Conservation (phyloP, 2,329 filamentous ascomycete genomes). For the Lithohypha guttulata region DNA sequence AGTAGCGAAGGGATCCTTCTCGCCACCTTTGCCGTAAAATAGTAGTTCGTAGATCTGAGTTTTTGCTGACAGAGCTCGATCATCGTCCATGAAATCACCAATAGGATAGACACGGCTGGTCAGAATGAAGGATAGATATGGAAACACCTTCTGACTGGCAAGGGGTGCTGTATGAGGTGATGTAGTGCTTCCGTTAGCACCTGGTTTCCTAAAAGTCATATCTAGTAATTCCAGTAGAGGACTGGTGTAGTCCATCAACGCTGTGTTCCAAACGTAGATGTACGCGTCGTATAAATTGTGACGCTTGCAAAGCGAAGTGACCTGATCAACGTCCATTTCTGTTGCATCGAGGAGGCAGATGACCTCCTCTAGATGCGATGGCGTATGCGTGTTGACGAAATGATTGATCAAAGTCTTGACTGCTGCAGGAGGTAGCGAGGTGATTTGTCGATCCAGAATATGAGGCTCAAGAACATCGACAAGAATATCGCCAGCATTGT, state of each 20-base stretch:
- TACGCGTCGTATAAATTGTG: conserved; percentile 89
- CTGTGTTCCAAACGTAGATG: conserved; percentile 94
- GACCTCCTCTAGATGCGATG: conserved; percentile 77
- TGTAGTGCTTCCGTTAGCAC: conserved; percentile 32
- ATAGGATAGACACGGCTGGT: conserved; percentile 89
- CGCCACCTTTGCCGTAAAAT: conserved; percentile 60
- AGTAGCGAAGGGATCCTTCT: conserved; percentile 54
- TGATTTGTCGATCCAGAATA: conserved; percentile 68
- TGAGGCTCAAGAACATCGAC: conserved; percentile 81
- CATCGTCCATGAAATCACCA: conserved; percentile 61
- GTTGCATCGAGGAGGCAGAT: conserved; percentile 84
- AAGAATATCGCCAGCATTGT: conserved; percentile 61
- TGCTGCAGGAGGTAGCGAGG: conserved; percentile 64
- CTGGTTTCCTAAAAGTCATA: conserved; percentile 37
- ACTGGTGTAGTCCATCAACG: conserved; percentile 78
- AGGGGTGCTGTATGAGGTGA: conserved; percentile 45
- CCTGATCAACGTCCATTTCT: conserved; percentile 88
- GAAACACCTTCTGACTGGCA: conserved; percentile 82
- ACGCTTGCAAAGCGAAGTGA: conserved; percentile 81
- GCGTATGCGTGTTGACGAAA: conserved; percentile 65
- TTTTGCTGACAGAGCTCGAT: conserved; percentile 66
- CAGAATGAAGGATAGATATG: conserved; percentile 83
- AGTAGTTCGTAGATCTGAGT: conserved; percentile 85
- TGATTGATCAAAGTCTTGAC: conserved; percentile 78
- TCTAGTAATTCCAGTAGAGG: conserved; percentile 73